Conservation (phyloP, 2,329 filamentous ascomycete genomes). For the Neoascochyta sp. region DNA sequence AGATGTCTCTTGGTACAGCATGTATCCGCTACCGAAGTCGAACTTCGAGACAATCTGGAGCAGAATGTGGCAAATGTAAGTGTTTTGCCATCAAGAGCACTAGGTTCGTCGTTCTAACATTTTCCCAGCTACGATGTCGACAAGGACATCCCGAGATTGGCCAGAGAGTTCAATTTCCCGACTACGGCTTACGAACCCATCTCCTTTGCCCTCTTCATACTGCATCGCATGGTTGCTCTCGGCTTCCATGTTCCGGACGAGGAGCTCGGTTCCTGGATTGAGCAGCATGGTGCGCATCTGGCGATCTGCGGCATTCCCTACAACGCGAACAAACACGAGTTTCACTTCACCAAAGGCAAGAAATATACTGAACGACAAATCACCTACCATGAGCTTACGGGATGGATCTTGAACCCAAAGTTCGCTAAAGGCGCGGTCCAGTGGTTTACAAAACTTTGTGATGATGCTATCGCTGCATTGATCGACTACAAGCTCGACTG, state of each 20-base stretch:
- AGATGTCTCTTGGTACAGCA: not conserved
- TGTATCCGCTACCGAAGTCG: not conserved
- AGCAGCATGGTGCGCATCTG: not conserved
- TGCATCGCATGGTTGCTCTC: not conserved
- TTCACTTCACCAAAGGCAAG: not conserved
- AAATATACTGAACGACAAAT: not conserved
- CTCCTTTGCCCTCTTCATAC: not conserved
- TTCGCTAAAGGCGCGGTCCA: not conserved
- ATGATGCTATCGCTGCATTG: not conserved
- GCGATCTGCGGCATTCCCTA: not conserved
- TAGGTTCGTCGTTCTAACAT: not conserved
- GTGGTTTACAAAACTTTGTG: not conserved
- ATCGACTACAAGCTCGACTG: not conserved
- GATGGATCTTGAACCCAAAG: not conserved
- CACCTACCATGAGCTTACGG: not conserved
- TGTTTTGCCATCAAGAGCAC: too few relatives aligned
- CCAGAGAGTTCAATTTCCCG: not conserved
- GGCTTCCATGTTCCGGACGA: not conserved
- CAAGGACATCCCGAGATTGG: not conserved
- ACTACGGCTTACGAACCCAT: not conserved
- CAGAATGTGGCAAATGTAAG: not conserved
- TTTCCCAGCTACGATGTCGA: not conserved
- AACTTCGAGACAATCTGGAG: not conserved
- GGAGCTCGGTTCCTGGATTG: not conserved
- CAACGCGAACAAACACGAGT: not conserved